These are phyloP conservation scores for Lithospermum erythrorhizon DNA, from an alignment of 257 asterid genomes.

Conservation along the genomic window DNA sequence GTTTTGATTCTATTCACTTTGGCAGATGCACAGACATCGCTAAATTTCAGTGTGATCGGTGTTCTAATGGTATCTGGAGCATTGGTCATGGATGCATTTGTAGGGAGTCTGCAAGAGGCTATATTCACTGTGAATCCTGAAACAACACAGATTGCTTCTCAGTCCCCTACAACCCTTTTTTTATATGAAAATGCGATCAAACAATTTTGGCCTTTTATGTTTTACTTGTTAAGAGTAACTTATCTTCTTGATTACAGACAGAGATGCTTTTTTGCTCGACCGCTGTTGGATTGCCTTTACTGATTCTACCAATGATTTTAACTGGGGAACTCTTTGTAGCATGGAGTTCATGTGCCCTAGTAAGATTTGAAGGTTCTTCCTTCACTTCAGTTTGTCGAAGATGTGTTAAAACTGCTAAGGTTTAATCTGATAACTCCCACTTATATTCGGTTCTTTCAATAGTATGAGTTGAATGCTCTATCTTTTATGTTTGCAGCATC, in stretches of 20 bases:
- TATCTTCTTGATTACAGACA: slow-evolving; percentile 33
- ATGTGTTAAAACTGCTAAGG: not conserved
- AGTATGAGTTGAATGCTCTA: not conserved
- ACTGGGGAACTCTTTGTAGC: slow-evolving; percentile 79
- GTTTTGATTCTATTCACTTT: slow-evolving; percentile 81
- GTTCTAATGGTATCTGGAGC: slow-evolving; percentile 84
- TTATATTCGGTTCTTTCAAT: slow-evolving; percentile 31
- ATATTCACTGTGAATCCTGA: slow-evolving; percentile 77
- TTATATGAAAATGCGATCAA: too few species aligned
- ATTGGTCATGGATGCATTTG: slow-evolving; percentile 68
- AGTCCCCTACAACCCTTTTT: too few species aligned
- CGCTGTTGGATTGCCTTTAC: slow-evolving; percentile 91
- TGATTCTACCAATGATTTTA: slow-evolving; percentile 77
- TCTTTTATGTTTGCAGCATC: not conserved
- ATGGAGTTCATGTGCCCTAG: slow-evolving; percentile 78
- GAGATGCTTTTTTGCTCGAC: slow-evolving; percentile 98
- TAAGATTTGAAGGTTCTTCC: slow-evolving; percentile 7
- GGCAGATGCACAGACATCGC: slow-evolving; percentile 88
- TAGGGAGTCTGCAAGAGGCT: slow-evolving; percentile 90
- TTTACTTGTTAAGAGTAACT: not conserved
- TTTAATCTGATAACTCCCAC: slow-evolving; percentile 29
- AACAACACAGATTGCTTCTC: slow-evolving; percentile 59
- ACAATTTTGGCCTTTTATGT: not conserved
- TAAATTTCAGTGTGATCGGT: slow-evolving; percentile 72
- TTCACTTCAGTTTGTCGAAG: not conserved